Percentiles rank a stretch among this genome's conserved stretches.
Evolutionary conservation across 75 land plant species (phyloP).

Genomic region (Pseudotsuga menziesii): DNA sequence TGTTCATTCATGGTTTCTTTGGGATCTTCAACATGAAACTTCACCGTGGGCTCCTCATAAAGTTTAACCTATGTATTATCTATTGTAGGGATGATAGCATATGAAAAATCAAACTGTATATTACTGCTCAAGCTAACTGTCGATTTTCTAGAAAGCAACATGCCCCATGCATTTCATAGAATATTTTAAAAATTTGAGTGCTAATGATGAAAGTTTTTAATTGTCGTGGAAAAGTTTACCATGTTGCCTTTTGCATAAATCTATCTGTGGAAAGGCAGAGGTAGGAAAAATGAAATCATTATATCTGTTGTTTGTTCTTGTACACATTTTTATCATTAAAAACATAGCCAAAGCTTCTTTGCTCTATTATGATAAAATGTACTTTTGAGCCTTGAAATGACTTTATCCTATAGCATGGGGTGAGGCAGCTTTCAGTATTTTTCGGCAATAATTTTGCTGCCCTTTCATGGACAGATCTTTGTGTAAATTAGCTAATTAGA

Average conservation of each 20-base stretch:
- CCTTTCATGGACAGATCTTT: background rate
- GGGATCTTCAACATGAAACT: no score
- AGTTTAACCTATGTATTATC: no score
- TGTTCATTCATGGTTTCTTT: no score
- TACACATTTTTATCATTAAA: background rate
- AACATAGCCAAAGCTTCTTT: conserved; percentile 7
- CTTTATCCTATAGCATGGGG: no score
- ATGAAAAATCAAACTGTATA: no score
- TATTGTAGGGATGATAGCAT: no score
- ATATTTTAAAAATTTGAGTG: background rate
- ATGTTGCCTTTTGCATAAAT: background rate
- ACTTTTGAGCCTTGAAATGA: background rate
- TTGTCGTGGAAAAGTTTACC: background rate
- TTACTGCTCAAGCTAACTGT: no score
- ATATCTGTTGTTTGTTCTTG: conserved; percentile 1
- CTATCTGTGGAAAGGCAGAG: background rate
- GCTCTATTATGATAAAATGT: background rate
- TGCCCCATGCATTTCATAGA: background rate
- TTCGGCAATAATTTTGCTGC: background rate
- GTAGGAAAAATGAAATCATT: background rate
- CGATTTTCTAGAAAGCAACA: no score
- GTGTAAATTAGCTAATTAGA: background rate
- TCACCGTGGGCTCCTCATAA: no score
- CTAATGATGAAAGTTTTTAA: background rate
- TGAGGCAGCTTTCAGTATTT: background rate